phyloP scores from a whole-genome alignment of 352 stramenopile genomes.

The Globisporangium carolinianum region DNA sequence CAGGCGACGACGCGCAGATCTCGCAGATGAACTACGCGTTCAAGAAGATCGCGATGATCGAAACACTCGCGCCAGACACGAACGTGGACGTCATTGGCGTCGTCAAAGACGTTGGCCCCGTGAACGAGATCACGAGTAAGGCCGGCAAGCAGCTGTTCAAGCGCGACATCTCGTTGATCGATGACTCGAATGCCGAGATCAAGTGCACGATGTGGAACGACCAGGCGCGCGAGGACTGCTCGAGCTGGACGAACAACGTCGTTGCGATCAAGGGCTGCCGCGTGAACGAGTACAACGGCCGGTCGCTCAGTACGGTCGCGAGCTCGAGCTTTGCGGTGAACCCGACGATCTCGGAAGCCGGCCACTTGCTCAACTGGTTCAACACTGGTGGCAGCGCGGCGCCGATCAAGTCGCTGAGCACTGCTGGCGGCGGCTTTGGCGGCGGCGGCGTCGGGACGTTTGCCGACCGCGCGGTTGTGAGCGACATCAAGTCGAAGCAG shows the following conservation, averaged over 20 bases:
- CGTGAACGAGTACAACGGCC: constrained; percentile 92
- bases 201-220: constrained; percentile 97
- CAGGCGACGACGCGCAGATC: constrained; percentile 87
- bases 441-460: constrained; percentile 78
- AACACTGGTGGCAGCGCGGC: constrained; percentile 59
- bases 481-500: constrained; percentile 93
- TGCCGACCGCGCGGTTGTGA: constrained; percentile 83
- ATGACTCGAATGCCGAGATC: constrained; percentile 95
- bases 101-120: constrained; percentile 90
- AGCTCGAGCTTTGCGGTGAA: constrained; percentile 82
- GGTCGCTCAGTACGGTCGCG: constrained; percentile 82
- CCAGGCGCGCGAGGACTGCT: constrained; percentile 72
- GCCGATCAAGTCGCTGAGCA: constrained; percentile 74
- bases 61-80: constrained; percentile 76
- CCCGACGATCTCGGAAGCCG: constrained; percentile 81
- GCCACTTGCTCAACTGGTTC: constrained; percentile 82
- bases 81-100: constrained; percentile 95
- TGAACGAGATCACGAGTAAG: constrained; percentile 92
- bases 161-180: constrained; percentile 94
- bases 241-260: constrained; percentile 87
- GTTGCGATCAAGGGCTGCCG: constrained; percentile 94
- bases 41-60: constrained; percentile 92
- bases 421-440: constrained; percentile 62
- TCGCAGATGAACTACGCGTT: constrained; percentile 90
- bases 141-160: constrained; percentile 95